Base-by-base conservation (phyloP, 2,329 filamentous ascomycete genomes). In the Cordyceps tenuipes region DNA sequence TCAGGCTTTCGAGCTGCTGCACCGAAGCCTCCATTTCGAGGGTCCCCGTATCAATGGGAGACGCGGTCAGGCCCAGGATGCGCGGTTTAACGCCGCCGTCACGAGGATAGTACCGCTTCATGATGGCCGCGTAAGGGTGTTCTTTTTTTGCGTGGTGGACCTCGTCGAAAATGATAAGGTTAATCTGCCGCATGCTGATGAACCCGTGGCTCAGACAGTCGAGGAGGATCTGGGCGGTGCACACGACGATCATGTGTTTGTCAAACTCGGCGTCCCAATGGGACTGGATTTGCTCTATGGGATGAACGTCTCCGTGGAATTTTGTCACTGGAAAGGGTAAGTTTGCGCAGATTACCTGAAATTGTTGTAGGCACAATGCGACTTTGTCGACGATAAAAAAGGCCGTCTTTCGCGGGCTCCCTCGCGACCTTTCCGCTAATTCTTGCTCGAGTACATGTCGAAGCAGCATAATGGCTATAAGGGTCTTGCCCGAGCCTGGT, bases 51-150 rank as follows among this genome's bases (percentile, higher is more conserved):
- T 97, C 92, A 3, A 97, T 87, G 0, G 94, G 94, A 0, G 94
- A 97, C 8, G 94, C 94, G 1, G 94, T 99, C 93, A 97, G 97
- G 29, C 93, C 93, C 65, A 99, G 89, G 21, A 99, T 86, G 43
- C 86, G 87, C 4, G 94, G 5, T 85, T 80, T 52, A 74, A 75
- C 0, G 8, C 69, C 66, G 73, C 70, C 65, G 34, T 79, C 76
- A 2, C 79, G 73, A 1, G 84, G 67, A 68, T 97, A 97, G 66
- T 90, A 91, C 61, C 96, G 88, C 66, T 89, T 91, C 73, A 99
- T 90, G 61, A 99, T 94, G 31, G 84, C 82, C 21, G 93, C 90
- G 69, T 96, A 99, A 0, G 90, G 82, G 68, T 99, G 94, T 56
- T 91, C 89, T 71, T 93, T 95, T 74, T 99, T 99, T 0, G 93